Evolutionary conservation across 75 land plant genomes (phyloP), one percentile per base, ranked within the genome.

Genomic region (Adiantum capillusveneris): DNA sequence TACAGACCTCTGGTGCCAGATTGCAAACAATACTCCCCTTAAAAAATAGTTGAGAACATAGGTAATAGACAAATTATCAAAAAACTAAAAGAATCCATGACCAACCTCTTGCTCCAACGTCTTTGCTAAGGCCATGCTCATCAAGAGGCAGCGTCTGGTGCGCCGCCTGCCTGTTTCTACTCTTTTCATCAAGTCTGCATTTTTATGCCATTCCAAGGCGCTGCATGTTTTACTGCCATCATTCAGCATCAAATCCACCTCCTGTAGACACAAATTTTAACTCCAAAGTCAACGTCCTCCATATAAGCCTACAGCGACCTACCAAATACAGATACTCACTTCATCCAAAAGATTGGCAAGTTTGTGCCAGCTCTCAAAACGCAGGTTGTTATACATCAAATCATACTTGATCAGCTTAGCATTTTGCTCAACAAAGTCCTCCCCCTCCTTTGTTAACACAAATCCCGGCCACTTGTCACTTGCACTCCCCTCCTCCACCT

Each of bases 291-390:
- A 1, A 34, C 9, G 7, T 3, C 7, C 9, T 34, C 9, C 9
- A 5, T 9, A 9, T 5, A 34, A 3, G 7, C 37, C 37, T 5
- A 34, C 9, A 34, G 37, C 37, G 3, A 34, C 9, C 3, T 34
- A 34, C 7, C 37, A 6, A 26, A 60, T 25, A 44, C 64, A 66
- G 39, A 34, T 52, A 3, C 25, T 54, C 62, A 90, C 98, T 96
- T 95, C 99, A 68, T 95, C 99, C 73, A 79, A 90, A 14, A 90
- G 73, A 67, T 83, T 79, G 36, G 96, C 99, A 76, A 95, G 96
- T 22, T 75, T 72, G 62, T 84, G 77, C 99, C 99, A 95, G 72
- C 99, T 95, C 67, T 95, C 96, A 69, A 88, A 86, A 13, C 77
- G 96, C 62, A 74, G 42, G 52, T 87, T 81, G 56, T 90, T 95